Conservation (phyloP, 2,329 filamentous ascomycete species). For the Calonectria pauciramosa region DNA sequence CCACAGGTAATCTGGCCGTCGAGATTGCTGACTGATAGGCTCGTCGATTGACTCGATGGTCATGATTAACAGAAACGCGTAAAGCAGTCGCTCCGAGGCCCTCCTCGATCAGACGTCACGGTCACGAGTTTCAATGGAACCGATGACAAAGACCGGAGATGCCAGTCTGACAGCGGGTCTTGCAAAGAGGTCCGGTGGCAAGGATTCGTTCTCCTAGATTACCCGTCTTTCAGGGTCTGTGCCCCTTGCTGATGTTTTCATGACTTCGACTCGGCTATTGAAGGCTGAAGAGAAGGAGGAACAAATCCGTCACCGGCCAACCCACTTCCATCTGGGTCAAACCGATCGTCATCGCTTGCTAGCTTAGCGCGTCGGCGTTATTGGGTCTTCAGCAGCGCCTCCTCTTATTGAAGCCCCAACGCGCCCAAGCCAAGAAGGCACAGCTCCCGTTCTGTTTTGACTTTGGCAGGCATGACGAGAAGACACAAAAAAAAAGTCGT, state of each 20-base stretch:
- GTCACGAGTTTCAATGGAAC: slow-evolving; percentile 13
- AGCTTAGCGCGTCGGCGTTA: background rate
- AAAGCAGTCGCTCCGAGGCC: background rate
- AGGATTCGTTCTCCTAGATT: slow-evolving; percentile 4
- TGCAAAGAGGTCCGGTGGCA: background rate
- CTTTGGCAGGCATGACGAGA: background rate
- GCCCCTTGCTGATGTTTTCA: slow-evolving; percentile 11
- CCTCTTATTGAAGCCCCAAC: background rate
- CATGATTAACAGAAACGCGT: slow-evolving; percentile 19
- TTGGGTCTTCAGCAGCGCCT: background rate
- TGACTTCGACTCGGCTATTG: slow-evolving; percentile 11
- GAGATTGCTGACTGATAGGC: slow-evolving; percentile 20
- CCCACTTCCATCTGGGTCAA: background rate
- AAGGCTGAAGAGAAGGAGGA: slow-evolving; percentile 15
- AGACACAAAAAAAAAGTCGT: background rate
- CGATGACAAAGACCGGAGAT: slow-evolving; percentile 10
- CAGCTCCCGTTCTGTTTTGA: background rate
- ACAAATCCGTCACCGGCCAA: background rate
- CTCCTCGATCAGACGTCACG: background rate
- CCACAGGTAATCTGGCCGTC: slow-evolving; percentile 20
- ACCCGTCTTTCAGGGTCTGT: slow-evolving; percentile 2
- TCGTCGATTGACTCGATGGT: slow-evolving; percentile 7
- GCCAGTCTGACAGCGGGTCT: background rate
- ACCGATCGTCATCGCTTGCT: slow-evolving; percentile 12
- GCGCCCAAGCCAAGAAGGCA: background rate